Conservation (phyloP, 257 asterid genomes). For the Solanum pimpinellifolium region DNA sequence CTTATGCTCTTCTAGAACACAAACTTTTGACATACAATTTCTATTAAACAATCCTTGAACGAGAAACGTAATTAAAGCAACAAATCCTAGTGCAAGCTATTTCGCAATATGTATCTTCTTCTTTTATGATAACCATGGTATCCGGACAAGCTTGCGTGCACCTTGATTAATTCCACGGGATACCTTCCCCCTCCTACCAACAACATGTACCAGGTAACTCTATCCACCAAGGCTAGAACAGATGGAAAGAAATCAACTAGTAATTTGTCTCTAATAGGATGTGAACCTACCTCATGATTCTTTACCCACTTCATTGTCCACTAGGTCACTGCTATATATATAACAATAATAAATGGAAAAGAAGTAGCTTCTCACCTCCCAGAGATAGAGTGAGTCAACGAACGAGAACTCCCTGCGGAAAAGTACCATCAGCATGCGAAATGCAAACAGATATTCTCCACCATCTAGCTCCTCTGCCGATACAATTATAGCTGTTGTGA, state of each 20-base stretch:
- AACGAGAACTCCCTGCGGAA: constrained; percentile 93
- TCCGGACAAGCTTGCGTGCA: background rate
- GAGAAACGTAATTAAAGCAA: background rate
- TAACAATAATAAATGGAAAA: background rate
- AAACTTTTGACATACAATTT: background rate
- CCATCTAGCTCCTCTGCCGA: constrained; percentile 91
- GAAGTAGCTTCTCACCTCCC: constrained; percentile 60
- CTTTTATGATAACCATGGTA: background rate
- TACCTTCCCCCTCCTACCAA: background rate
- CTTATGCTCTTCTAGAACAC: background rate
- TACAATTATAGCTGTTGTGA: constrained; percentile 8
- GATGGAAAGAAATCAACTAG: background rate
- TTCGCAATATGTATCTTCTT: background rate
- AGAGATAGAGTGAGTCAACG: constrained; percentile 78
- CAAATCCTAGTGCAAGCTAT: background rate
- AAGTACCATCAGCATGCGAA: constrained; percentile 96
- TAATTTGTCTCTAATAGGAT: background rate
- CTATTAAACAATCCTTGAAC: background rate
- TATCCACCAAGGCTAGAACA: background rate
- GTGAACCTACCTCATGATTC: background rate
- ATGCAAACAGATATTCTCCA: constrained; percentile 90
- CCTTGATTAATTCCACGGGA: background rate
- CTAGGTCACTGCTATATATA: background rate
- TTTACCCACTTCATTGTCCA: background rate
- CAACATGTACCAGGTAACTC: background rate